Evolutionary conservation across 441 rosid species (phyloP), one percentile per base, ranked within the genome.

Genomic region (Erodium moschatum): DNA sequence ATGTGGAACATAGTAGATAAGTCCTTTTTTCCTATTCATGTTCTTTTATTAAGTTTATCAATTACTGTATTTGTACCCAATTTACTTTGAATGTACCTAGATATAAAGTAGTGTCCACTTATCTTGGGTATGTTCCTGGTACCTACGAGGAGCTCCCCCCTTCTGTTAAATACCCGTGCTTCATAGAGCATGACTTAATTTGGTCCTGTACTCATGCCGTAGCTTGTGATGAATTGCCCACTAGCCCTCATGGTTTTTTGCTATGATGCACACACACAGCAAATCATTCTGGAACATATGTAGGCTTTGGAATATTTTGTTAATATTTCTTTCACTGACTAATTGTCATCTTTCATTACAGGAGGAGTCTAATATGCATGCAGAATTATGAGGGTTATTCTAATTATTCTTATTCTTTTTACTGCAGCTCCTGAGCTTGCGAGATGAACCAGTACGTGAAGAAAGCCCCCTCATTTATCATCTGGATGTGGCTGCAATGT

Each of bases 401-500:
- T 71, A 9, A 48, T 46, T 66, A 54, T 77, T 40, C 38, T 60
- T 38, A 13, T 74, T 70, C 67, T 73, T 75, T 70, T 73, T 70
- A 74, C 12, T 82, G 81, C 85, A 94, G 99, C 99, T 95, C 76
- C 74, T 78, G 77, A 85, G 72, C 66, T 77, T 94, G 82, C 89
- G 86, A 76, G 93, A 87, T 81, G 78, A 81, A 75, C 97, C 99
- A 56, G 66, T 85, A 64, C 91, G 89, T 71, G 97, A 90, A 75
- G 99, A 95, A 76, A 91, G 92, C 56, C 97, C 97, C 70, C 99
- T 91, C 40, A 90, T 95, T 80, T 95, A 91, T 81, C 99, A 95
- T 86, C 83, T 95, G 40, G 99, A 95, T 80, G 99, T 95, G 65
- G 99, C 99, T 76, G 99, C 99, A 16, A 92, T 95, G 99, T 92